Base-by-base conservation (phyloP, 768 basidiomycete genomes). In the Macrocybe gigantea region DNA sequence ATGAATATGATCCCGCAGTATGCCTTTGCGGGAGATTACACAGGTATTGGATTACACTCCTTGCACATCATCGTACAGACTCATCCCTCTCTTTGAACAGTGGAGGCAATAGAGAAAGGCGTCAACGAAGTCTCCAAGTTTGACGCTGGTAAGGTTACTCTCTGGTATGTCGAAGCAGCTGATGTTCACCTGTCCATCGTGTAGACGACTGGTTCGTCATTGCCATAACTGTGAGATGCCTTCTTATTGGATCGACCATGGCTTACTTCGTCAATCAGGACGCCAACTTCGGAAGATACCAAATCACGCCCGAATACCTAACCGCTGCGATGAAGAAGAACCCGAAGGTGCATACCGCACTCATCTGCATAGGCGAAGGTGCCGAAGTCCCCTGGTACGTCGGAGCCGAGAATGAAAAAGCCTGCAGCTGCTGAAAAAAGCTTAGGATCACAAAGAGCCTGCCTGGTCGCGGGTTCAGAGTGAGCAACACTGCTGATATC, bases 171-270 rank as follows among this genome's bases (percentile, higher is more conserved):
- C 11, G 12, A 10, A 30, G 14, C 22, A 13, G 43, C 22, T 22
- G 22, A 22, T 22, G 1, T 33, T 13, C 3, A 22, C 13, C 33
- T 45, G 33, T 43, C 30, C 30, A 34, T 33, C 11, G 32, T 41
- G 1, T 48, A 80, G 82, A 85, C 53, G 82, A 84, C 49, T 83
- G 80, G 79, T 83, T 82, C 58, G 82, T 84, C 12, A 82, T 85
- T 49, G 77, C 80, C 4, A 77, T 85, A 41, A 83, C 83, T 9
- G 74, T 75, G 49, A 48, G 66, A 42, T 5, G 10, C 13, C 35
- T 10, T 15, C 40, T 10, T 14, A 12, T 13, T 6, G 2, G 30
- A 6, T 3, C 7, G 40, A 31, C 6, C 29, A 8, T 13, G 4
- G 7, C 15, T 43, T 14, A 8, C 12, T 30, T 31, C 48, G 13